Conservation (phyloP, 2,329 filamentous ascomycete genomes). For the Fusarium hainanense region DNA sequence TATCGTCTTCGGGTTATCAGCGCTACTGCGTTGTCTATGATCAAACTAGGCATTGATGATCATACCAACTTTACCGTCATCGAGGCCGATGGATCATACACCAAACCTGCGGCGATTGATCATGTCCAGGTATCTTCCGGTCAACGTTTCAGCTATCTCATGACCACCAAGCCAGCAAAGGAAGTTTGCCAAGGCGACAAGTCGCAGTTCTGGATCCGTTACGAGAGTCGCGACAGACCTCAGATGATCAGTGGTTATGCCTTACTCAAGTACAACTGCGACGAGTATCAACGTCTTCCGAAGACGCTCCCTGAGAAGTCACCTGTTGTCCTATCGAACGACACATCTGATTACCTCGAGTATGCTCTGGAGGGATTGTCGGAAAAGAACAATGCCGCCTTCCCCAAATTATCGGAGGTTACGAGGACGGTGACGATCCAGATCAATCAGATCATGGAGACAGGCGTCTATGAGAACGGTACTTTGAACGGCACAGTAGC, state of each 20-base stretch:
- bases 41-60: conserved; percentile 22
- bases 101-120: conserved; percentile 3
- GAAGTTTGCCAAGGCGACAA: neutral
- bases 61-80: conserved; percentile 18
- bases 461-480: conserved; percentile 41
- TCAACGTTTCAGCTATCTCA: conserved; percentile 29
- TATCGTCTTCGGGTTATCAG: conserved; percentile 30
- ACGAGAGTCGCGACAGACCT: conserved; percentile 31
- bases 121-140: conserved; percentile 27
- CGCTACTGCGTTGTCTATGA: conserved; percentile 20
- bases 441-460: conserved; percentile 53
- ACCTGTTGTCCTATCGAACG: conserved; percentile 49
- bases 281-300: neutral
- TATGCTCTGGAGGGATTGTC: conserved; percentile 49
- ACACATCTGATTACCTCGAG: conserved; percentile 56
- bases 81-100: conserved; percentile 34
- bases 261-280: conserved; percentile 17
- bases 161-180: neutral
- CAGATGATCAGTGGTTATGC: conserved; percentile 26
- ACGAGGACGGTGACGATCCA: conserved; percentile 62
- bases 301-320: conserved; percentile 6
- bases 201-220: conserved; percentile 28
- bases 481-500: conserved; percentile 29
- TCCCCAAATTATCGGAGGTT: conserved; percentile 59
- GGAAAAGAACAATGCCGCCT: conserved; percentile 4